Evolutionary conservation across 2,329 filamentous ascomycete genomes (phyloP).

Genomic region (Xylaria sp.): DNA sequence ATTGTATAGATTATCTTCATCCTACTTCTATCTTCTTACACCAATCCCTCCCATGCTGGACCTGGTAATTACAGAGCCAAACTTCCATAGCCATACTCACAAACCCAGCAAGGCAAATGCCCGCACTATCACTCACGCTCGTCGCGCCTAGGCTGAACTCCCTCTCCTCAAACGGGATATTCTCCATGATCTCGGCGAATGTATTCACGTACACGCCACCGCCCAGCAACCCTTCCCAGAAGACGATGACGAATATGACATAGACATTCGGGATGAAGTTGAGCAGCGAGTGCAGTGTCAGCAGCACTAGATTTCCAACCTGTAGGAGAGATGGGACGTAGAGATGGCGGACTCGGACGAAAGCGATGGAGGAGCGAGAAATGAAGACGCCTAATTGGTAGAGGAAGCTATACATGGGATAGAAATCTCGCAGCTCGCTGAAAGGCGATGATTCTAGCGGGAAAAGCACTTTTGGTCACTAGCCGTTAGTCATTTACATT

Average conservation of each 20-base stretch:
- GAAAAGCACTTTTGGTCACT: conserved; percentile 70
- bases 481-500: conserved; percentile 14
- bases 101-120: conserved; percentile 89
- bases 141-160: conserved; percentile 93
- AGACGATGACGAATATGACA: conserved; percentile 83
- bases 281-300: conserved; percentile 81
- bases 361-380: conserved; percentile 89
- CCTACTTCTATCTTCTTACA: conserved; percentile 67
- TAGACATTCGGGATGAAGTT: conserved; percentile 88
- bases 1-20: conserved; percentile 35
- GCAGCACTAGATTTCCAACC: conserved; percentile 77
- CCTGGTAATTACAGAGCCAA: conserved; percentile 85
- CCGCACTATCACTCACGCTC: conserved; percentile 89
- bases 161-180: conserved; percentile 78
- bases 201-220: conserved; percentile 96
- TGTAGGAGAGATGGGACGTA: conserved; percentile 88
- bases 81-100: conserved; percentile 86
- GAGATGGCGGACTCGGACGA: conserved; percentile 81
- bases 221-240: conserved; percentile 94
- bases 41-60: conserved; percentile 80
- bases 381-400: conserved; percentile 97
- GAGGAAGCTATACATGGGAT: conserved; percentile 92
- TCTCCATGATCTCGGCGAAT: conserved; percentile 92
- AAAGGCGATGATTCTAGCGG: conserved; percentile 82
- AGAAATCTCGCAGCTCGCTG: conserved; percentile 83